Conservation (phyloP, 306 rosid genomes). For the Inga oerstediana region DNA sequence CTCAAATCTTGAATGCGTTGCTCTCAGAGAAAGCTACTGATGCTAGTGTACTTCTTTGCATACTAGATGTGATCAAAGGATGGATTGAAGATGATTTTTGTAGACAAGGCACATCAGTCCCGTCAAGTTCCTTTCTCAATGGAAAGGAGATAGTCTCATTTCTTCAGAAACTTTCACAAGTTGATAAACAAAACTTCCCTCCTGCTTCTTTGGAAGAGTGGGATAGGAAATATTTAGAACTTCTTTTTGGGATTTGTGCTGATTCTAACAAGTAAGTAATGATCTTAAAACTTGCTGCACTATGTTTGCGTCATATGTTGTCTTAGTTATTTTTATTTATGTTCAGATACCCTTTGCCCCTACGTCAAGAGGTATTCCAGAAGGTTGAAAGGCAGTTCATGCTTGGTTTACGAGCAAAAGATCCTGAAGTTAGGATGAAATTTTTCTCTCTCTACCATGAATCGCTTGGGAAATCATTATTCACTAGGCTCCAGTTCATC, state of each 20-base stretch:
- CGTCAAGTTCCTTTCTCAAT: conserved; percentile 68
- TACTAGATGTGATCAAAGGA: conserved; percentile 94
- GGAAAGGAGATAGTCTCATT: conserved; percentile 91
- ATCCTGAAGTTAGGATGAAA: conserved; percentile 89
- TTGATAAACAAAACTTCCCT: conserved; percentile 81
- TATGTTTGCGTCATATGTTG: conserved; percentile 28
- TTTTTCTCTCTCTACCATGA: conserved; percentile 89
- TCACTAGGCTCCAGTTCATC: conserved; percentile 83
- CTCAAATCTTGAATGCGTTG: conserved; percentile 85
- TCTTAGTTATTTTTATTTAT: conserved; percentile 32
- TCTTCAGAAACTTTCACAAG: conserved; percentile 94
- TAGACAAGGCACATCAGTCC: conserved; percentile 74
- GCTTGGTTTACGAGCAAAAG: conserved; percentile 95
- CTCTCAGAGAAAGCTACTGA: conserved; percentile 95
- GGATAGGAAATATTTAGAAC: conserved; percentile 90
- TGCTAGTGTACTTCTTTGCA: conserved; percentile 92
- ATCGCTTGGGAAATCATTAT: conserved; percentile 78
- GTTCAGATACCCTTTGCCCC: conserved; percentile 60
- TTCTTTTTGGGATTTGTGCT: conserved; percentile 83
- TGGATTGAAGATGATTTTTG: conserved; percentile 91
- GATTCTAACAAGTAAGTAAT: conserved; percentile 83
- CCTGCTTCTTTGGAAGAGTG: conserved; percentile 73
- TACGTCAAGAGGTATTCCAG: conserved; percentile 91
- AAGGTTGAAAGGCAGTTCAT: conserved; percentile 93
- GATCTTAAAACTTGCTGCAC: conserved; percentile 6